Conservation (phyloP, 1,139 yeast genomes). For the Yamadazyma buinensis region DNA sequence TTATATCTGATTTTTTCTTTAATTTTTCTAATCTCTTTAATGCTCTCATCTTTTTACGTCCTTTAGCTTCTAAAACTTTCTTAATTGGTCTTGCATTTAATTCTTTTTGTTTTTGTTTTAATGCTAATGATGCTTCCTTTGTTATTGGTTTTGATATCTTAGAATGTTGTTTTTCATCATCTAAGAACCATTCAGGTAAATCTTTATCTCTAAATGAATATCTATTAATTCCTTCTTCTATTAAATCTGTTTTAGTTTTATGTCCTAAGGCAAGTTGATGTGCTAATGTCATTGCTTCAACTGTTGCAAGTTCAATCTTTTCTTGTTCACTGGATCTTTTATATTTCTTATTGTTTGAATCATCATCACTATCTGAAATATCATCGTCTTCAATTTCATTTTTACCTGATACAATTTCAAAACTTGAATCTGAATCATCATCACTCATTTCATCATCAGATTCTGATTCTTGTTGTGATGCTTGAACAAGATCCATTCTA, state of each 20-base stretch:
- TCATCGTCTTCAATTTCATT: constrained; percentile 31
- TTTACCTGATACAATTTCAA: constrained; percentile 53
- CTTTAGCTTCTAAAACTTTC: constrained; percentile 96
- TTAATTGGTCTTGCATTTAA: constrained; percentile 96
- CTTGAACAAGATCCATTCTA: background rate
- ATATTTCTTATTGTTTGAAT: constrained; percentile 33
- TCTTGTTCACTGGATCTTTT: constrained; percentile 46
- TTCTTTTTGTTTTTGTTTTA: constrained; percentile 84
- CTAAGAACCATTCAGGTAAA: constrained; percentile 92
- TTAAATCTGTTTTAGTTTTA: constrained; percentile 73
- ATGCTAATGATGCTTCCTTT: constrained; percentile 92
- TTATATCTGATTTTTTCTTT: constrained; percentile 89
- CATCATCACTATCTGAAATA: constrained; percentile 41
- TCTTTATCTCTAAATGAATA: constrained; percentile 89
- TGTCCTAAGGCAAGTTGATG: constrained; percentile 93
- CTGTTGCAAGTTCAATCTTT: constrained; percentile 81
- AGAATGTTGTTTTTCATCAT: constrained; percentile 84
- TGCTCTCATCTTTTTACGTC: constrained; percentile 95
- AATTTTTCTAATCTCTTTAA: constrained; percentile 81
- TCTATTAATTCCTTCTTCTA: constrained; percentile 89
- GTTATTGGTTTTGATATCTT: constrained; percentile 89
- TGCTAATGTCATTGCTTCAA: constrained; percentile 96
- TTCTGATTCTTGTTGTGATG: constrained; percentile 11
- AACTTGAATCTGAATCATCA: constrained; percentile 27
- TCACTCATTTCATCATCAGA: constrained; percentile 12